Percentiles rank a stretch among this genome's conserved stretches.
Conservation (phyloP, 2,329 filamentous ascomycete genomes). For the Cyphellophora attinorum region DNA sequence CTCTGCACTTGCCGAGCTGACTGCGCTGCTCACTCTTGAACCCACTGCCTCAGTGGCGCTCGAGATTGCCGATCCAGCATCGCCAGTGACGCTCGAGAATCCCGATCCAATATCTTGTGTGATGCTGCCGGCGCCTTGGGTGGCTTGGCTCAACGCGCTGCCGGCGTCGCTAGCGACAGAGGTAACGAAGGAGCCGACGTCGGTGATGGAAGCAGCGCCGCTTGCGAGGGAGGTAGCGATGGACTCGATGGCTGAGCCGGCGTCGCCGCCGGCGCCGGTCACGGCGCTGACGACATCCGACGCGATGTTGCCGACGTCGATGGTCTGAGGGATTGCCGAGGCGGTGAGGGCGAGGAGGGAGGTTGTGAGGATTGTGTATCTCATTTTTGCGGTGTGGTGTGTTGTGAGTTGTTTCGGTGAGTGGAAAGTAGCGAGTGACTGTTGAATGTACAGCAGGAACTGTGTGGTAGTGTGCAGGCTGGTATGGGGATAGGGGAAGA, state of each 20-base stretch:
- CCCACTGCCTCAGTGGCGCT: background rate
- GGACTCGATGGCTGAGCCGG: background rate
- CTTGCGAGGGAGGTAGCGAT: background rate
- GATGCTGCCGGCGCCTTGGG: background rate
- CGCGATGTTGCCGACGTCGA: background rate
- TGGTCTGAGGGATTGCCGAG: background rate
- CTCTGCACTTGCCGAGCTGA: background rate
- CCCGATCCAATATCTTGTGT: too few species aligned
- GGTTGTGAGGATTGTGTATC: background rate
- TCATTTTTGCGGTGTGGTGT: background rate
- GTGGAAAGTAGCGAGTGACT: too few species aligned
- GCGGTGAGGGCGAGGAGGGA: background rate
- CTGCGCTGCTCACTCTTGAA: background rate
- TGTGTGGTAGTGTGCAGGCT: too few species aligned
- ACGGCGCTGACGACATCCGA: background rate
- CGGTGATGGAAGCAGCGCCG: background rate
- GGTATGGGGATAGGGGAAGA: too few species aligned
- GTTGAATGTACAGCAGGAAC: too few species aligned
- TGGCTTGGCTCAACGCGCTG: background rate
- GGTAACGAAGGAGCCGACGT: background rate
- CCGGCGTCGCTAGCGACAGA: too few species aligned
- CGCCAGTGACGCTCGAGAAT: background rate
- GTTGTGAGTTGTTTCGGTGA: too few species aligned
- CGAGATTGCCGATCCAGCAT: background rate
- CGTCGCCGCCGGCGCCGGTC: background rate